These are phyloP conservation scores for Maudiozyma serrabonitensis DNA, from an alignment of 805 yeast species.

Conservation along the genomic window DNA sequence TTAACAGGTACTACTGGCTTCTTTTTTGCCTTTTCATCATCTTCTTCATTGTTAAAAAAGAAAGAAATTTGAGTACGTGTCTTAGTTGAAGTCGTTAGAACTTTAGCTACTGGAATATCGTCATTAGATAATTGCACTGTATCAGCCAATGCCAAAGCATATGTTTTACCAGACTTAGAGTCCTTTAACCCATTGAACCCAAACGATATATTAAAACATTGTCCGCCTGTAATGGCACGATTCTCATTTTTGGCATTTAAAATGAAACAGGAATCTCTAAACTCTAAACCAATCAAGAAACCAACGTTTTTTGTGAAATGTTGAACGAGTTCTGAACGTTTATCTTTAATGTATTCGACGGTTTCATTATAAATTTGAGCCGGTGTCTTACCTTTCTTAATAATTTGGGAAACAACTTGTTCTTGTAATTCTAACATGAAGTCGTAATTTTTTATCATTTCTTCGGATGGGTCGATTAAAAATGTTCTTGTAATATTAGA, in stretches of 20 bases:
- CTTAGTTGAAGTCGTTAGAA: slow-evolving; percentile 69
- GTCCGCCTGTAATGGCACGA: slow-evolving; percentile 56
- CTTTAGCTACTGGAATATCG: slow-evolving; percentile 40
- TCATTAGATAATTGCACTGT: slow-evolving; percentile 58
- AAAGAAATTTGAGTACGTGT: slow-evolving; percentile 68
- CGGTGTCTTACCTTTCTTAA: slow-evolving; percentile 63
- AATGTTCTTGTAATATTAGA: slow-evolving; percentile 83
- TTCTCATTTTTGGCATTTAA: slow-evolving; percentile 60
- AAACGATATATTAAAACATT: slow-evolving; percentile 63
- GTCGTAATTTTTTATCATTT: slow-evolving; percentile 71
- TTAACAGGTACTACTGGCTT: slow-evolving; percentile 24
- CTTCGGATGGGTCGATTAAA: slow-evolving; percentile 77
- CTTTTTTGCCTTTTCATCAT: slow-evolving; percentile 34
- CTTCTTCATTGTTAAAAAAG: slow-evolving; percentile 66
- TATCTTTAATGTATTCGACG: slow-evolving; percentile 46
- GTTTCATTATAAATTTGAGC: slow-evolving; percentile 58
- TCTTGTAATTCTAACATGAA: slow-evolving; percentile 62
- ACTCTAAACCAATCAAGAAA: slow-evolving; percentile 82
- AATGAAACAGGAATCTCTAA: slow-evolving; percentile 68
- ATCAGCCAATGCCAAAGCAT: slow-evolving; percentile 70
- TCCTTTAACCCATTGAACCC: slow-evolving; percentile 63
- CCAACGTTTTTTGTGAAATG: slow-evolving; percentile 75
- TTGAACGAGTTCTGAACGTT: slow-evolving; percentile 54
- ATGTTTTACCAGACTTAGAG: slow-evolving; percentile 43
- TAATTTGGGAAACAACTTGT: slow-evolving; percentile 42